Evolutionary conservation across 2,329 filamentous ascomycete genomes (phyloP).

Genomic region (Epichloe sibirici): DNA sequence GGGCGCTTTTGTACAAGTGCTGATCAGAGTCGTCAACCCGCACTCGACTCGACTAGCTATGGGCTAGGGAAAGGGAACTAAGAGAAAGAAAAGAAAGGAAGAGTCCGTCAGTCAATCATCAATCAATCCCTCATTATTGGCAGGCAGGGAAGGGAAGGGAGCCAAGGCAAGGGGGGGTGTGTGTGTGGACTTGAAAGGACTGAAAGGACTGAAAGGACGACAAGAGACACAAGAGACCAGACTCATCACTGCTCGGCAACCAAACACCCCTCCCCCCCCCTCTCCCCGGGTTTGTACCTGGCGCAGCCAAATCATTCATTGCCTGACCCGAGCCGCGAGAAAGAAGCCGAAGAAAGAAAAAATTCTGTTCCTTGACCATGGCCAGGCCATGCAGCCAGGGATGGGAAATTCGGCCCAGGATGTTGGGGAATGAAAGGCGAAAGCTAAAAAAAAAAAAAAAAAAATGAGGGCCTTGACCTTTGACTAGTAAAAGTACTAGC

Average conservation of each 20-base stretch:
- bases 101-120: slow-evolving; percentile 7
- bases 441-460: background rate
- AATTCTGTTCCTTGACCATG: slow-evolving; percentile 2
- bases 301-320: background rate
- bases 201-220: too few relatives aligned
- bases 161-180: background rate
- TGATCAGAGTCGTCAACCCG: slow-evolving; percentile 1
- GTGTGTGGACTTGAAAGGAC: background rate
- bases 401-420: slow-evolving; percentile 8
- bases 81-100: background rate
- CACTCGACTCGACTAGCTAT: slow-evolving; percentile 1
- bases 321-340: slow-evolving; percentile 2
- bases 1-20: slow-evolving; percentile 11
- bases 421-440: slow-evolving; percentile 5
- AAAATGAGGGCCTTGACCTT: background rate
- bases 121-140: background rate
- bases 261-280: background rate
- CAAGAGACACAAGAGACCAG: background rate
- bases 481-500: background rate
- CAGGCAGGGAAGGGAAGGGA: slow-evolving; percentile 5
- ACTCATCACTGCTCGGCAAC: background rate
- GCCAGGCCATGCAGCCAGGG: background rate
- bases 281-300: background rate
- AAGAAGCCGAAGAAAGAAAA: background rate
- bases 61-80: background rate